Evolutionary conservation across 129 eudicot genomes (phyloP).

Genomic region (Erigeron canadensis): DNA sequence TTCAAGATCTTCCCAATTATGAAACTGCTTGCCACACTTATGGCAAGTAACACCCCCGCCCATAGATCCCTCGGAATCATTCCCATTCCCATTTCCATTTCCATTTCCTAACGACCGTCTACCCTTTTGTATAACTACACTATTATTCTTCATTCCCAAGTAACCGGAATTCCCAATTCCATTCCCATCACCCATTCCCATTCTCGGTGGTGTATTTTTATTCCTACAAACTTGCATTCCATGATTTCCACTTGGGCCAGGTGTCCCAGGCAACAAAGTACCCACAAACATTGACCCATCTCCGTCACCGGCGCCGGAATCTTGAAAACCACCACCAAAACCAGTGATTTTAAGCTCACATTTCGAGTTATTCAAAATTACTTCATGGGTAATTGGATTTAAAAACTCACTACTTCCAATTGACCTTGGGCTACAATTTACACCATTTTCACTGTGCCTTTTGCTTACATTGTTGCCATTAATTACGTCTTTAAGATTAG

Average conservation of each 20-base stretch:
- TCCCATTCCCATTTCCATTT: background rate
- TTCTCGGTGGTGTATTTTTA: constrained; percentile 50
- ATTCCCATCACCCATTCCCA: constrained; percentile 31
- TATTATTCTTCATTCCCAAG: constrained; percentile 29
- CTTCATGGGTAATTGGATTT: constrained; percentile 83
- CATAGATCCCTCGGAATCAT: constrained; percentile 40
- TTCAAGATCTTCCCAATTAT: constrained; percentile 73
- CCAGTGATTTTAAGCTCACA: constrained; percentile 83
- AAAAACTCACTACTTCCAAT: constrained; percentile 85
- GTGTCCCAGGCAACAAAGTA: constrained; percentile 60
- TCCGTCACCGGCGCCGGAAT: constrained; percentile 19
- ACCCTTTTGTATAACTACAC: constrained; percentile 25
- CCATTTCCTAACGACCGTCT: constrained; percentile 36
- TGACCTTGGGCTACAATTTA: constrained; percentile 87
- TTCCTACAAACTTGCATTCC: constrained; percentile 53
- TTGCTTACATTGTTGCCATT: constrained; percentile 67
- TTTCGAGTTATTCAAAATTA: constrained; percentile 57
- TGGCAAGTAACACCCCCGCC: constrained; percentile 59
- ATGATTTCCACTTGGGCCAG: constrained; percentile 60
- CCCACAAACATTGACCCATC: constrained; percentile 57
- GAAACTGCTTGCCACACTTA: constrained; percentile 76
- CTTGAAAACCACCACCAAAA: constrained; percentile 28
- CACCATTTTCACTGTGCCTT: constrained; percentile 64
- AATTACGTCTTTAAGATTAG: constrained; percentile 84
- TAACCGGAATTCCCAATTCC: constrained; percentile 20